phyloP scores from a whole-genome alignment of 202 grass and related monocot species.

The Panicum hallii region DNA sequence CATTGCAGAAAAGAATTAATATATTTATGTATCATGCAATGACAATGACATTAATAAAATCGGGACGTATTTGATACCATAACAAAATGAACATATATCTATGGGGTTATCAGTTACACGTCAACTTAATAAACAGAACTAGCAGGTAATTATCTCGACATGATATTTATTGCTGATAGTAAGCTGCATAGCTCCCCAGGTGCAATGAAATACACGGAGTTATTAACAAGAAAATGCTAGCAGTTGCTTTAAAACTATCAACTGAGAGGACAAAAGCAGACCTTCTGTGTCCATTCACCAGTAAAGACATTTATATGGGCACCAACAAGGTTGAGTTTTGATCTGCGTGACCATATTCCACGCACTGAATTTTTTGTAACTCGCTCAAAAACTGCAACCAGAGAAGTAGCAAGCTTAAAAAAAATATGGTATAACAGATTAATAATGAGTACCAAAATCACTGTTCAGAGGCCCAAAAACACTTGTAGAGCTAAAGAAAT shows the following conservation, averaged over 20 bases:
- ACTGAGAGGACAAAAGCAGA: slow-evolving; percentile 19
- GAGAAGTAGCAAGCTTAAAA: slow-evolving; percentile 29
- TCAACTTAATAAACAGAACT: slow-evolving; percentile 32
- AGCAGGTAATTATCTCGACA: background rate
- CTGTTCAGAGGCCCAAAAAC: background rate
- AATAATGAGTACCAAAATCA: slow-evolving; percentile 26
- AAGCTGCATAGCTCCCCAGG: slow-evolving; percentile 16
- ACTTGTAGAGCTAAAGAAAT: background rate
- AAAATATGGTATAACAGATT: slow-evolving; percentile 22
- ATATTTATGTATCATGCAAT: slow-evolving; percentile 12
- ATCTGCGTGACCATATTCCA: slow-evolving; percentile 91
- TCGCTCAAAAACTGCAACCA: slow-evolving; percentile 89
- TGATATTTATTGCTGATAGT: slow-evolving; percentile 23
- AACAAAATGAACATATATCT: slow-evolving; percentile 15
- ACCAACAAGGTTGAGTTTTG: slow-evolving; percentile 93
- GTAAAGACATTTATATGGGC: slow-evolving; percentile 98
- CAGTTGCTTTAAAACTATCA: slow-evolving; percentile 14
- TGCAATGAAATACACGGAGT: slow-evolving; percentile 20
- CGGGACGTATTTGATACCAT: background rate
- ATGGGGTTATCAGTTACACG: slow-evolving; percentile 7
- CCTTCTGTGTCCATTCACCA: slow-evolving; percentile 99
- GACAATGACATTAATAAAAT: slow-evolving; percentile 25
- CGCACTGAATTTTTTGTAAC: slow-evolving; percentile 89
- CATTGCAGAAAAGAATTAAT: background rate
- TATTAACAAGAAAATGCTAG: slow-evolving; percentile 9